A percentile compares a stretch with the other conserved stretches of the same genome.
phyloP scores from a whole-genome alignment of 2,329 filamentous ascomycete species.

The Verticillium nonalfalfae region DNA sequence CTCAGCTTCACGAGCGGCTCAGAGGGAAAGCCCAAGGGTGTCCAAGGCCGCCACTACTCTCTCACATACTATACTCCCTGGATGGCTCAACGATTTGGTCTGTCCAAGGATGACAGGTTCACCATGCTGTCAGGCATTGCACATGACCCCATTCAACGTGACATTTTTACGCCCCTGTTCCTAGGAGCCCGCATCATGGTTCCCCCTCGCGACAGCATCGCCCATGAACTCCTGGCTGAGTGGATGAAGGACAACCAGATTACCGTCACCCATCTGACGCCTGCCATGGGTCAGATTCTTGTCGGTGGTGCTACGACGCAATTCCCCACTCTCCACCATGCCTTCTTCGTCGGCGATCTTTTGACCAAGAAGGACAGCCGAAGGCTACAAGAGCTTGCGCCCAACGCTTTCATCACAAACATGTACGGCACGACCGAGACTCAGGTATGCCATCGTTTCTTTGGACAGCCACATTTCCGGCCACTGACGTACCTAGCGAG shows the following conservation, averaged over 20 bases:
- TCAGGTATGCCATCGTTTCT: constrained; percentile 36
- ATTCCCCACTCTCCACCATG: constrained; percentile 70
- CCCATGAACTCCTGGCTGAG: constrained; percentile 77
- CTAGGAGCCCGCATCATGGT: constrained; percentile 74
- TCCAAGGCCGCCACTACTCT: constrained; percentile 79
- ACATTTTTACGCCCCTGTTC: constrained; percentile 90
- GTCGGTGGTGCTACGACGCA: constrained; percentile 74
- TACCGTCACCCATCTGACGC: constrained; percentile 83
- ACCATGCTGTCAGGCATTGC: constrained; percentile 78
- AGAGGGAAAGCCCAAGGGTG: constrained; percentile 80
- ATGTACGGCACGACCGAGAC: constrained; percentile 90
- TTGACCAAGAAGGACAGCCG: constrained; percentile 79
- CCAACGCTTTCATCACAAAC: constrained; percentile 71
- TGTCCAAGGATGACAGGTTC: constrained; percentile 68
- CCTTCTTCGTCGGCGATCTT: constrained; percentile 90
- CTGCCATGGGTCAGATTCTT: constrained; percentile 93
- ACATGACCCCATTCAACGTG: constrained; percentile 59
- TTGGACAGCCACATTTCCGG: constrained; percentile 24
- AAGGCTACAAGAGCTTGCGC: constrained; percentile 67
- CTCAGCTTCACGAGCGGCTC: constrained; percentile 68
- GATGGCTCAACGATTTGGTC: constrained; percentile 81
- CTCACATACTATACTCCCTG: constrained; percentile 84
- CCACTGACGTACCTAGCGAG: constrained; percentile 29
- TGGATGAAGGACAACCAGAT: constrained; percentile 76
- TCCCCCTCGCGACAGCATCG: constrained; percentile 76